phyloP scores from a whole-genome alignment of 1,284 basidiomycete species.

The Microbotryomycetes sp. region DNA sequence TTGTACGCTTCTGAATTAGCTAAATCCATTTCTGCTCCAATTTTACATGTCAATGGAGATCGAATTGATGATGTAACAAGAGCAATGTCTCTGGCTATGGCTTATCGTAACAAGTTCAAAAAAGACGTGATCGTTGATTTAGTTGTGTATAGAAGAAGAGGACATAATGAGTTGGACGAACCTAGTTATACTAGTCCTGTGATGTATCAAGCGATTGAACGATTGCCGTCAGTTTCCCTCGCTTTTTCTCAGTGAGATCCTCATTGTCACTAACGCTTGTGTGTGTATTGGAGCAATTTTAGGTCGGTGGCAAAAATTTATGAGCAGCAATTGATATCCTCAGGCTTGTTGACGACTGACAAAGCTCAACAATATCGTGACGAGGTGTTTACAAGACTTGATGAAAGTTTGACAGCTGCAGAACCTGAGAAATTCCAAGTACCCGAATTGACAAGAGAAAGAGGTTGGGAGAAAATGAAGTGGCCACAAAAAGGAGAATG shows the following conservation, averaged over 20 bases:
- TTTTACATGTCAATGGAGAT: conserved; percentile 88
- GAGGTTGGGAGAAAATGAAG: conserved; percentile 58
- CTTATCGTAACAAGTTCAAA: conserved; percentile 50
- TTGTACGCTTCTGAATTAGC: conserved; percentile 82
- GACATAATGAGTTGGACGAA: conserved; percentile 85
- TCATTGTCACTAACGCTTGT: neutral
- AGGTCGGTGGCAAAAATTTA: conserved; percentile 73
- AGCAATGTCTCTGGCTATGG: conserved; percentile 70
- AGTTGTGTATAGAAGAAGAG: conserved; percentile 69
- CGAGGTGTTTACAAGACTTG: conserved; percentile 57
- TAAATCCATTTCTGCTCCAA: conserved; percentile 74
- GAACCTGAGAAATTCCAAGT: conserved; percentile 51
- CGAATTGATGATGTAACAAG: conserved; percentile 58
- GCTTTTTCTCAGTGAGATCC: neutral
- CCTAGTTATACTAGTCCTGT: conserved; percentile 72
- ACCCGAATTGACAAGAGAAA: conserved; percentile 54
- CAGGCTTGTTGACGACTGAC: conserved; percentile 52
- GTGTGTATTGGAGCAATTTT: conserved; percentile 75
- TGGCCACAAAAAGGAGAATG: conserved; percentile 62
- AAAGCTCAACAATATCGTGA: conserved; percentile 52
- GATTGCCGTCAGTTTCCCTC: conserved; percentile 13
- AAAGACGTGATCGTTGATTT: conserved; percentile 61
- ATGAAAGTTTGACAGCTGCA: conserved; percentile 53
- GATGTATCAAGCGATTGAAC: conserved; percentile 27
- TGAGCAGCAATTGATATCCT: conserved; percentile 64